Conservation (phyloP, 1,284 basidiomycete genomes). For the Heliocybe sulcata region DNA sequence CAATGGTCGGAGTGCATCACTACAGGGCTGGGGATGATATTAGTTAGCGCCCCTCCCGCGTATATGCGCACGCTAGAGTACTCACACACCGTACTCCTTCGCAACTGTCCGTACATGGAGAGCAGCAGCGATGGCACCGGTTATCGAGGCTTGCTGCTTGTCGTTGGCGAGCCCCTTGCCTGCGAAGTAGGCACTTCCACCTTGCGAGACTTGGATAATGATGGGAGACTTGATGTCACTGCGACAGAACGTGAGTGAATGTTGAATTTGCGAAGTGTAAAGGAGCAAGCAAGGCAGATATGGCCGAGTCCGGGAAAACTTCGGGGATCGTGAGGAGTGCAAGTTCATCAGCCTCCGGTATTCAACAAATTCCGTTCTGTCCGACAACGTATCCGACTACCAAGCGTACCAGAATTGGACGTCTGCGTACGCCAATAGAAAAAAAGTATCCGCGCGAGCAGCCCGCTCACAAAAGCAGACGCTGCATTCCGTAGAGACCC, state of each 20-base stretch:
- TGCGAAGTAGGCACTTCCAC: slow-evolving; percentile 94
- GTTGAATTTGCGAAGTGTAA: background rate
- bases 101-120: slow-evolving; percentile 89
- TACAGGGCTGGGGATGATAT: slow-evolving; percentile 62
- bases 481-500: background rate
- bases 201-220: slow-evolving; percentile 97
- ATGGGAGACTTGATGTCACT: slow-evolving; percentile 93
- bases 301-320: background rate
- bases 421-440: background rate
- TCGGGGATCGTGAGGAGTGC: background rate
- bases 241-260: slow-evolving; percentile 2
- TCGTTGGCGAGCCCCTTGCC: slow-evolving; percentile 96
- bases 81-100: slow-evolving; percentile 86
- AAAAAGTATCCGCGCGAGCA: too few relatives aligned
- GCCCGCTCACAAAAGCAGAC: too few relatives aligned
- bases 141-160: slow-evolving; percentile 94
- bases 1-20: slow-evolving; percentile 99
- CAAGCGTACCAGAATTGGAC: background rate
- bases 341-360: background rate
- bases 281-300: background rate
- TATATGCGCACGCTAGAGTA: slow-evolving; percentile 3
- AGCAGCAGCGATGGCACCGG: slow-evolving; percentile 89
- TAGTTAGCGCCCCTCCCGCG: slow-evolving; percentile 3
- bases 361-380: background rate
- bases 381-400: background rate